phyloP scores from a whole-genome alignment of 495 filamentous ascomycete genomes.

The Penicillium samsonianum region DNA sequence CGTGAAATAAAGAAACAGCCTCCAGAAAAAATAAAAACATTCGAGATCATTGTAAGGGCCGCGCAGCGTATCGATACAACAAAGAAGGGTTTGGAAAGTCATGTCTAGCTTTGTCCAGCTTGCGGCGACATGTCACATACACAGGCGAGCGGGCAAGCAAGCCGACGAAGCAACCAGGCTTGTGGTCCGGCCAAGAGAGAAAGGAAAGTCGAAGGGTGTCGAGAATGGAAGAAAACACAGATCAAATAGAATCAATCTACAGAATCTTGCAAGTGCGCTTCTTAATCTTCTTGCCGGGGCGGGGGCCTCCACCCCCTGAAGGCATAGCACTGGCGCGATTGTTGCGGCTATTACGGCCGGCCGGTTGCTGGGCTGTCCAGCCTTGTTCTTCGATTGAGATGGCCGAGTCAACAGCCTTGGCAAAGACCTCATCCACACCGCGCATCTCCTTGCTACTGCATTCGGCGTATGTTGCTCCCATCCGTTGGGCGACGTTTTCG shows the following conservation, averaged over 20 bases:
- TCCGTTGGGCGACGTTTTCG: conserved; percentile 78
- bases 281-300: conserved; percentile 54
- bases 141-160: conserved; percentile 23
- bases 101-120: conserved; percentile 36
- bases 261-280: conserved; percentile 72
- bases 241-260: conserved; percentile 41
- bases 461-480: conserved; percentile 94
- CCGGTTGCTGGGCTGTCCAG: conserved; percentile 31
- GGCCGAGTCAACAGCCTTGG: conserved; percentile 81
- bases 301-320: conserved; percentile 26
- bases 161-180: conserved; percentile 48
- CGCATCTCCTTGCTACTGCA: conserved; percentile 97
- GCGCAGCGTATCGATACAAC: conserved; percentile 30
- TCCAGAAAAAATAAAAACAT: conserved; percentile 18
- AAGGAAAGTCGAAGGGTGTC: conserved; percentile 24
- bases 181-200: conserved; percentile 30
- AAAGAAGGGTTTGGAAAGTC: conserved; percentile 25
- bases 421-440: conserved; percentile 94
- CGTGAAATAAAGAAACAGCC: conserved; percentile 26
- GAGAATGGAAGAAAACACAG: conserved; percentile 13
- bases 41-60: conserved; percentile 15
- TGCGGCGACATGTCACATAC: conserved; percentile 30
- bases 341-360: conserved; percentile 19
- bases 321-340: conserved; percentile 30
- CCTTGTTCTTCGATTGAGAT: conserved; percentile 55